These are phyloP conservation scores for Salmacisia buchloeana DNA, from an alignment of 1,284 basidiomycete genomes.

Conservation along the genomic window DNA sequence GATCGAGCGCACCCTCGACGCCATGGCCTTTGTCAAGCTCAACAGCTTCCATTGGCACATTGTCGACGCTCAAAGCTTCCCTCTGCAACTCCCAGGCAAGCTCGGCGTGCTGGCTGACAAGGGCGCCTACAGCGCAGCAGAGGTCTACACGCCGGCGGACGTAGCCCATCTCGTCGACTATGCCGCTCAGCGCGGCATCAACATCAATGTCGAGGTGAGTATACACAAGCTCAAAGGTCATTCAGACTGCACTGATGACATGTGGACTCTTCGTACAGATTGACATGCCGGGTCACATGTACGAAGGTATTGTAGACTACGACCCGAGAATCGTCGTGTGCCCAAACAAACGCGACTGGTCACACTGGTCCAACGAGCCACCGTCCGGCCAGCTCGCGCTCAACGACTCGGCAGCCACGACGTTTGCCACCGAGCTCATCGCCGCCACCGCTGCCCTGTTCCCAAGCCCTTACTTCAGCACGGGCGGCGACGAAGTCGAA, in stretches of 20 bases:
- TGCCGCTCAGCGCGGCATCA: constrained; percentile 70
- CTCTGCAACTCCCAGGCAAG: constrained; percentile 59
- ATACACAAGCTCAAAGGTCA: too few species aligned
- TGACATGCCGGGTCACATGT: constrained; percentile 75
- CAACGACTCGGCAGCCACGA: constrained; percentile 52
- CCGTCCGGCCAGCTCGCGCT: constrained; percentile 75
- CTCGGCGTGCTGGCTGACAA: constrained; percentile 62
- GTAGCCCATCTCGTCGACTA: constrained; percentile 65
- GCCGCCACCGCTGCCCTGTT: constrained; percentile 52
- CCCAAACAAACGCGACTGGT: constrained; percentile 62
- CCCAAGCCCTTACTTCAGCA: constrained; percentile 64
- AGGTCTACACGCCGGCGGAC: constrained; percentile 62
- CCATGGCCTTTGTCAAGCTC: constrained; percentile 81
- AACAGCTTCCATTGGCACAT: constrained; percentile 71
- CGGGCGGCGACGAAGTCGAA: constrained; percentile 80
- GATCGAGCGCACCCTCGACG: constrained; percentile 69
- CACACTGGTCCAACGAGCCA: constrained; percentile 56
- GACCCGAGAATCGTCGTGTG: constrained; percentile 73
- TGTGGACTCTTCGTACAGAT: constrained; percentile 53
- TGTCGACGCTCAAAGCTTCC: constrained; percentile 62
- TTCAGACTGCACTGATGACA: not conserved
- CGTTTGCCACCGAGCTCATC: constrained; percentile 32
- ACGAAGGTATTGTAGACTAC: constrained; percentile 60
- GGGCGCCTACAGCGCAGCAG: constrained; percentile 64
- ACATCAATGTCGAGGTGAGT: constrained; percentile 62